phyloP scores from a whole-genome alignment of 2,329 filamentous ascomycete genomes.

The Arthrobotrys iridis region DNA sequence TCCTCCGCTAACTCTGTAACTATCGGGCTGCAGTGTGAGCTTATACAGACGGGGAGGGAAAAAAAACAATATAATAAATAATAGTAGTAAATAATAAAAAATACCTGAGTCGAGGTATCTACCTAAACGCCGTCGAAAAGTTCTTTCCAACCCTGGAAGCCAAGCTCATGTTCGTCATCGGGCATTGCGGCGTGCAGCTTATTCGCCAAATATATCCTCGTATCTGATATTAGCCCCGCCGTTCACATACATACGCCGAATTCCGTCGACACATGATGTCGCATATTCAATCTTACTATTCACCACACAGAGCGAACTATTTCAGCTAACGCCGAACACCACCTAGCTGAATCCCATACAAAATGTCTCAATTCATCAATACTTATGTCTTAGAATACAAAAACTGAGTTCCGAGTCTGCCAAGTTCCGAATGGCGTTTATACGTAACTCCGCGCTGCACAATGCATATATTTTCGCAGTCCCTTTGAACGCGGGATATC shows the following conservation, averaged over 20 bases:
- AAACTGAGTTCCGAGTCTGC: not conserved
- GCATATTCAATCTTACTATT: slow-evolving; percentile 10
- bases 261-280: slow-evolving; percentile 12
- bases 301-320: not conserved
- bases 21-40: not conserved
- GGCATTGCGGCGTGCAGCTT: slow-evolving; percentile 29
- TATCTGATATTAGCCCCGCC: slow-evolving; percentile 21
- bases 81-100: too few relatives aligned
- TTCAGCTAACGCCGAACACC: slow-evolving; percentile 33
- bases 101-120: slow-evolving; percentile 24
- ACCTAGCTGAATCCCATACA: slow-evolving; percentile 17
- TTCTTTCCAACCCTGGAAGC: slow-evolving; percentile 19
- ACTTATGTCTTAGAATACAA: slow-evolving; percentile 29
- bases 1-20: not conserved
- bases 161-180: slow-evolving; percentile 44
- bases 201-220: slow-evolving; percentile 44
- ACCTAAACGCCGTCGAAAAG: slow-evolving; percentile 38
- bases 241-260: slow-evolving; percentile 41
- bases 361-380: slow-evolving; percentile 43
- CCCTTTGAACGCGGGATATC: not conserved
- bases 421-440: slow-evolving; percentile 51
- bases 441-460: not conserved
- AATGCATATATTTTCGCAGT: not conserved
- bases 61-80: not conserved
- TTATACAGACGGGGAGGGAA: slow-evolving; percentile 23